Conservation (phyloP, 306 rosid genomes). For the Vicia sativa region DNA sequence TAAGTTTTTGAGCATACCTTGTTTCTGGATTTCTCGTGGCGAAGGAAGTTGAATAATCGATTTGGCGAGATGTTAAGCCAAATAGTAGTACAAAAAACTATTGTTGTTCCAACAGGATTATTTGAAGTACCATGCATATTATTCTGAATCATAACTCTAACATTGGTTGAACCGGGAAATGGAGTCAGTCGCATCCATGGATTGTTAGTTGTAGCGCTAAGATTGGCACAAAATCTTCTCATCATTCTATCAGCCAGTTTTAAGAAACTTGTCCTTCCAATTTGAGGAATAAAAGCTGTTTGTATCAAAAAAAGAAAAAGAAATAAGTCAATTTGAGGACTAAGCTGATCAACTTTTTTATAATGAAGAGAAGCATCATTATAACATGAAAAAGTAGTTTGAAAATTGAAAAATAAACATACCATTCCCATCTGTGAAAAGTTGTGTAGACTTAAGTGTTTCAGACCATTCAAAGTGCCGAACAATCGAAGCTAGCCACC, state of each 20-base stretch:
- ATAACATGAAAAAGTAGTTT: neutral
- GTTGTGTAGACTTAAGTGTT: conserved; percentile 5
- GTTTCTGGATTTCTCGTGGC: conserved; percentile 40
- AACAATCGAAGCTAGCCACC: conserved; percentile 52
- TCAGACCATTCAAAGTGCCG: conserved; percentile 39
- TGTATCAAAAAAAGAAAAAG: conserved; percentile 25
- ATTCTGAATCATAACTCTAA: conserved; percentile 36
- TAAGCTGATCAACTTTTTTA: too few species aligned
- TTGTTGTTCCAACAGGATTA: conserved; percentile 29
- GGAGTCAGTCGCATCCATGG: conserved; percentile 43
- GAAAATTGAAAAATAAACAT: conserved; percentile 9
- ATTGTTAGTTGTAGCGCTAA: conserved; percentile 36
- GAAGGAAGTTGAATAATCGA: conserved; percentile 53
- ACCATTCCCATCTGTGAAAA: conserved; percentile 40
- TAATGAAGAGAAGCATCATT: too few species aligned
- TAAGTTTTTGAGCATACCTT: conserved; percentile 37
- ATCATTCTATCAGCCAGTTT: conserved; percentile 60
- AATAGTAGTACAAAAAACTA: conserved; percentile 48
- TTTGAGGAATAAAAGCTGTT: conserved; percentile 36
- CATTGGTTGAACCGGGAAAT: conserved; percentile 19
- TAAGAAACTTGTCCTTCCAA: conserved; percentile 50
- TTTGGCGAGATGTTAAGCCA: conserved; percentile 42
- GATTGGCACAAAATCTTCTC: conserved; percentile 44
- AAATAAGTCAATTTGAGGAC: too few species aligned
- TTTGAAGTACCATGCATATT: neutral